phyloP scores from a whole-genome alignment of 148 eudicot genomes.

The Hydrangea macrophylla region DNA sequence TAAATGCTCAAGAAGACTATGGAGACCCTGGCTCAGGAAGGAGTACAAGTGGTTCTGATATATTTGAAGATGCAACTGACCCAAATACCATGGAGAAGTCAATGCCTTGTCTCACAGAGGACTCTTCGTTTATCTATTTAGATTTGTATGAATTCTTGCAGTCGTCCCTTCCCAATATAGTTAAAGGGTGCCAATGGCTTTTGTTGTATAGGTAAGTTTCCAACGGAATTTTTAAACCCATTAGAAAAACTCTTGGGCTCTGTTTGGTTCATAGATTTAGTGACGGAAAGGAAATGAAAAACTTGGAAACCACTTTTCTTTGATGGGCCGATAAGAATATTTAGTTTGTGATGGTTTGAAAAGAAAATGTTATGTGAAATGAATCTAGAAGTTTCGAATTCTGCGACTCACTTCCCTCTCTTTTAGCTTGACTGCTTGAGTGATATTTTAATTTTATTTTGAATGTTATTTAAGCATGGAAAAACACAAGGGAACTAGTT shows the following conservation, averaged over 20 bases:
- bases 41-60: slow-evolving; percentile 39
- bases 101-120: slow-evolving; percentile 63
- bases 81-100: slow-evolving; percentile 35
- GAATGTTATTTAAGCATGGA: too few species aligned
- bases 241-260: not conserved
- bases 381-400: too few species aligned
- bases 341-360: too few species aligned
- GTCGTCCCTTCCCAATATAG: slow-evolving; percentile 83
- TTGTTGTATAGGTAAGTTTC: slow-evolving; percentile 76
- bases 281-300: too few species aligned
- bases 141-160: slow-evolving; percentile 71
- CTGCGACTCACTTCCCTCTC: too few species aligned
- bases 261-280: too few species aligned
- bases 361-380: too few species aligned
- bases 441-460: too few species aligned
- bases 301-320: too few species aligned
- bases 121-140: slow-evolving; percentile 56
- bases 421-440: too few species aligned
- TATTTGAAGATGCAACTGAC: slow-evolving; percentile 68
- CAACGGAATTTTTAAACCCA: not conserved
- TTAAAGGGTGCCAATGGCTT: slow-evolving; percentile 93
- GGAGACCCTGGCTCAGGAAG: slow-evolving; percentile 31
- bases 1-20: slow-evolving; percentile 13
- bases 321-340: too few species aligned
- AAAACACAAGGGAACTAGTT: too few species aligned